Percentiles rank a stretch among this genome's conserved stretches.
These are phyloP conservation scores for Colletotrichum sp. DNA, from an alignment of 2,329 filamentous ascomycete genomes.

Conservation along the genomic window DNA sequence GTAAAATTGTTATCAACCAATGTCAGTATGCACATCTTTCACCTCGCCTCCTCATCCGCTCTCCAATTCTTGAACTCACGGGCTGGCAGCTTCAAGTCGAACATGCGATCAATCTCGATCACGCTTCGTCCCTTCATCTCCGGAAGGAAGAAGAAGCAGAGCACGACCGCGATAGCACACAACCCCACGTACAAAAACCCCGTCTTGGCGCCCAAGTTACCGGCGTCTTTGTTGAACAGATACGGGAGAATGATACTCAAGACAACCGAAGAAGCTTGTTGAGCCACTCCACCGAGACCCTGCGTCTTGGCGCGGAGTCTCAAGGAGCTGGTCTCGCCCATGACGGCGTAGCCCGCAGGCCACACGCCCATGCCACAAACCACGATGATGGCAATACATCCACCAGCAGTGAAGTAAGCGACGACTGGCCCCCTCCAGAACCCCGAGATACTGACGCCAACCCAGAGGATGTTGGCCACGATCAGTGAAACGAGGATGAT, in stretches of 20 bases:
- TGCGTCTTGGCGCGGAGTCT: constrained; percentile 47
- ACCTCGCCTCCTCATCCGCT: background rate
- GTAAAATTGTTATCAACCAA: background rate
- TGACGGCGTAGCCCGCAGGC: constrained; percentile 44
- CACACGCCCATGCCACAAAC: constrained; percentile 44
- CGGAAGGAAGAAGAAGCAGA: constrained; percentile 51
- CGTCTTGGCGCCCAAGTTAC: constrained; percentile 42
- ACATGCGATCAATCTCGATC: constrained; percentile 59
- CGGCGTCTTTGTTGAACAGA: constrained; percentile 46
- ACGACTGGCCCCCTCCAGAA: constrained; percentile 41
- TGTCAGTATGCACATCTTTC: background rate
- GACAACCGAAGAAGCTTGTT: constrained; percentile 36
- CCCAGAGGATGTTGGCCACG: constrained; percentile 40
- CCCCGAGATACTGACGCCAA: constrained; percentile 49
- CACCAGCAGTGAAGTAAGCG: constrained; percentile 41
- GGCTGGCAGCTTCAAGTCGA: constrained; percentile 56
- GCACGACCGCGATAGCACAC: constrained; percentile 33
- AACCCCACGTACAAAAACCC: constrained; percentile 41
- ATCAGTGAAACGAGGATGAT: constrained; percentile 38
- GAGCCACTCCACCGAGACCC: constrained; percentile 44
- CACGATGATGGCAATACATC: constrained; percentile 48
- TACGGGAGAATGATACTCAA: constrained; percentile 53
- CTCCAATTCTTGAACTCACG: constrained; percentile 53
- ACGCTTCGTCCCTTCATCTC: constrained; percentile 55
- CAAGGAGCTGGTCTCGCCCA: constrained; percentile 46